Percentiles rank a stretch among this genome's conserved stretches.
Conservation (phyloP, 2,329 filamentous ascomycete genomes). For the Hypomyces rosellus region DNA sequence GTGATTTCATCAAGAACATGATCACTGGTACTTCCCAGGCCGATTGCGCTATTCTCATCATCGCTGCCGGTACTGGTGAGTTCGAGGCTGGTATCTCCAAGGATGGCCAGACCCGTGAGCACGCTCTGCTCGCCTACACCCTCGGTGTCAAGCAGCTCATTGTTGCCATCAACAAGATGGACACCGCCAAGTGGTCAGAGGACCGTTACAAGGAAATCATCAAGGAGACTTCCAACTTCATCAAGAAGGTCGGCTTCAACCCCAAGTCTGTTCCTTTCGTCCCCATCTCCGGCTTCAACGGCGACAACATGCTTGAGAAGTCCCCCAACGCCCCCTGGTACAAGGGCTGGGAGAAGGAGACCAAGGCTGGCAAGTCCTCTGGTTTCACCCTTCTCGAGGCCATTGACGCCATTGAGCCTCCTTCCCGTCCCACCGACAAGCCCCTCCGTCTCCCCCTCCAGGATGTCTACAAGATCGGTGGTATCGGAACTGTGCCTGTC, state of each 20-base stretch:
- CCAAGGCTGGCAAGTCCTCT: constrained; percentile 73
- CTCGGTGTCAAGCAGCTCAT: constrained; percentile 99
- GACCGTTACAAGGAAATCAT: constrained; percentile 96
- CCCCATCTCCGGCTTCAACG: constrained; percentile 99
- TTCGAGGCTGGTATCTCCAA: constrained; percentile 99
- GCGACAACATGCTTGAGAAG: constrained; percentile 96
- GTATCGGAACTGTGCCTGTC: constrained; percentile 99
- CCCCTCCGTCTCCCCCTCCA: constrained; percentile 99
- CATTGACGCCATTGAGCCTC: constrained; percentile 92
- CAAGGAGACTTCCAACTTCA: constrained; percentile 99
- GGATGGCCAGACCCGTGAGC: constrained; percentile 99
- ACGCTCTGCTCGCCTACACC: constrained; percentile 99
- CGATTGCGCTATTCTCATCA: constrained; percentile 99
- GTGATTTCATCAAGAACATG: constrained; percentile 99
- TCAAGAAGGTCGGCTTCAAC: constrained; percentile 99
- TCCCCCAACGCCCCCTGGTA: constrained; percentile 98
- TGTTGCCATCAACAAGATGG: constrained; percentile 99
- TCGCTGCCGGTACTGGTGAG: constrained; percentile 99
- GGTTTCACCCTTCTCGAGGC: constrained; percentile 99
- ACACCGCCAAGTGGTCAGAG: constrained; percentile 98
- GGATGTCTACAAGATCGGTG: constrained; percentile 99
- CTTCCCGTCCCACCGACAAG: constrained; percentile 94
- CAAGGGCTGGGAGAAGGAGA: constrained; percentile 99
- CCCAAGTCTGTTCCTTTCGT: constrained; percentile 98
- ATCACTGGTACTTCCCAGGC: constrained; percentile 99